Evolutionary conservation across 23 red algal genomes (phyloP), one percentile per base, ranked within the genome.

Genomic region (Gracilaria caudata): DNA sequence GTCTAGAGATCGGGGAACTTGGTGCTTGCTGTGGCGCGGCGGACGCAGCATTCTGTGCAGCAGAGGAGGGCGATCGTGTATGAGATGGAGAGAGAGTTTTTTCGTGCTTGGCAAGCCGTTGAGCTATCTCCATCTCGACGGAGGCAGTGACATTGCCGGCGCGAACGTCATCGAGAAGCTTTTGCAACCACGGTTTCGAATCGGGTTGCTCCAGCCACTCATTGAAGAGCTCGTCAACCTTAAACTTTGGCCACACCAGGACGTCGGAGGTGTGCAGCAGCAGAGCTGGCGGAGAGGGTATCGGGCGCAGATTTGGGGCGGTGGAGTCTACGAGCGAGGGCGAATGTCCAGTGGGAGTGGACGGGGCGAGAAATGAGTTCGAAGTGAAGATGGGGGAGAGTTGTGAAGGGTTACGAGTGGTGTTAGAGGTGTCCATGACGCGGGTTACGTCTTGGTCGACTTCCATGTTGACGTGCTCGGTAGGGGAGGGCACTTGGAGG

Each of bases 201-300:
- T 95, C 94, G 20, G 86, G 78, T 25, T 78, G 88, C 51, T 77
- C 81, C 40, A 91, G 80, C 86, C 85, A 95, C 44, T 83, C 73
- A 66, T 78, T 79, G 51, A 90, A 95, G 39, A 95, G 79, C 76
- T 95, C 64, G 73, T 95, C 86, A 21, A 95, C 77, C 78, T 95
- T 95, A 36, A 95, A 80, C 34, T 90, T 84, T 65, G 94, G 84
- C 77, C 73, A 90, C 37, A 80, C 78, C 19, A 68, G 72, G 11
- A 77, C 84, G 76, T 95, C 94, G 21, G 94, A 91, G 45, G 58
- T 65, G 40, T 66, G 58, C 26, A 91, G 36, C 35, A 91, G 64
- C 7, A 59, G 77, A 33, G 38, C 33, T 24, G 87, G 87, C 16
- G 87, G 76, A n/a, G 61, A 47, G 7, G 87, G 74, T 25, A 91